Base-by-base conservation (phyloP, 441 rosid species). In the Mallotus repandus region DNA sequence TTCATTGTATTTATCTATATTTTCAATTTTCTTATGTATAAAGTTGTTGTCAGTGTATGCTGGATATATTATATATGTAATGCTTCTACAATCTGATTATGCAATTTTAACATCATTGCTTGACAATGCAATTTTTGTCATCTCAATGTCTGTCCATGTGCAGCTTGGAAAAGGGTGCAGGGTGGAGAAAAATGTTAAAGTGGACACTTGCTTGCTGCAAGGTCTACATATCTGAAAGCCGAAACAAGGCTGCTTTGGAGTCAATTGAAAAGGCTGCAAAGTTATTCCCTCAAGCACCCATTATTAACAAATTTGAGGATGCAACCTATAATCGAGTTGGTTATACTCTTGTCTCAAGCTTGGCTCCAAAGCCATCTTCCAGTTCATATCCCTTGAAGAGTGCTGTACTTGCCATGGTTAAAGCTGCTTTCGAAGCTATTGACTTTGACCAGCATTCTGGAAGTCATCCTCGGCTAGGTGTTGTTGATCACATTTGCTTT, bases 401-500 rank as follows among this genome's bases (percentile, higher is more conserved):
- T 69, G 83, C 88, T 7, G 91, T 83, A 38, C 81, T 91, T 83
- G 84, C 99, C 25, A 91, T 92, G 91, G 91, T 92, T 75, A 86
- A 87, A 81, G 84, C 91, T 76, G 94, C 99, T 68, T 84, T 89
- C 50, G 87, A 86, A 68, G 77, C 84, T 6, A 87, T 92, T 64
- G 84, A 85, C 64, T 83, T 92, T 50, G 88, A 82, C 83, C 81
- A 72, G 69, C 99, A 92, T 66, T 76, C 69, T 66, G 99, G 97
- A 65, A 89, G 86, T 72, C 99, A 91, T 86, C 97, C 98, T 35
- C 85, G 96, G 25, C 94, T 92, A 75, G 98, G 98, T 71, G 97
- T 95, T 55, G 94, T 95, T 54, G 99, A 95, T 69, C 98, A 95
- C 73, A 82, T 91, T 70, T 92, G 99, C 81, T 91, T 95, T 81